Evolutionary conservation across 208 protist genomes (phyloP), one percentile per base, ranked within the genome.

Genomic region (Wallacemonas collosoma): DNA sequence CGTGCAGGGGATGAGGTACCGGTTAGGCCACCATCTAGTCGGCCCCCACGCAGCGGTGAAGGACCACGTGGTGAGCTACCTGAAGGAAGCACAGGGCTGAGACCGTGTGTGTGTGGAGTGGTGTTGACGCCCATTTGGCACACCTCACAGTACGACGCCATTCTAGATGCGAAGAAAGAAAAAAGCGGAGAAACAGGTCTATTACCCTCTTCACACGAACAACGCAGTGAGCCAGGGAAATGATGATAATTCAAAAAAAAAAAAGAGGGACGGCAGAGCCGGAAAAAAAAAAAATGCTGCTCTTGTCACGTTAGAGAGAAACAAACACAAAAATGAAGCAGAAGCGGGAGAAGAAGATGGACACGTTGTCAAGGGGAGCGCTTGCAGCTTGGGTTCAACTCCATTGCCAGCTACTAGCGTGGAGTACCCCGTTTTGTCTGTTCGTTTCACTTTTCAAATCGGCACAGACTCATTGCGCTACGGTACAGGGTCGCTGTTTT

Each of bases 81-180:
- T 26, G 36, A 56, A 26, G 38, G 12, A 15, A 45, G 26, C 11
- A 35, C 68, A 50, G 6, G 40, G 60, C 35, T 17, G 14, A 14
- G 17, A 14, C 36, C 48, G 74, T 88, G 83, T 2, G 75, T 45
- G 57, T 90, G 86, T 3, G 84, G 80, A 0, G 72, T 45, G 45
- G 78, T 65, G 68, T 74, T 90, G 8, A 83, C 64, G 0, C 80
- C 75, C 7, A 62, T 4, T 50, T 80, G 86, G 60, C 90, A 95
- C 15, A 92, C 86, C 36, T 90, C 86, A 67, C 90, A 95, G 83
- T 95, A 95, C 4, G 90, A 93, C 17, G 86, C 70, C 90, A 95
- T 95, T 50, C 12, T 50, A 6, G 26, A 26, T 26, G 26, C 26
- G 26, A 26, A 26, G 26, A 26, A 26, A 26, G 26, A 26, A 26